phyloP scores from a whole-genome alignment of 2,329 filamentous ascomycete species.

The Graphilbum sp. region DNA sequence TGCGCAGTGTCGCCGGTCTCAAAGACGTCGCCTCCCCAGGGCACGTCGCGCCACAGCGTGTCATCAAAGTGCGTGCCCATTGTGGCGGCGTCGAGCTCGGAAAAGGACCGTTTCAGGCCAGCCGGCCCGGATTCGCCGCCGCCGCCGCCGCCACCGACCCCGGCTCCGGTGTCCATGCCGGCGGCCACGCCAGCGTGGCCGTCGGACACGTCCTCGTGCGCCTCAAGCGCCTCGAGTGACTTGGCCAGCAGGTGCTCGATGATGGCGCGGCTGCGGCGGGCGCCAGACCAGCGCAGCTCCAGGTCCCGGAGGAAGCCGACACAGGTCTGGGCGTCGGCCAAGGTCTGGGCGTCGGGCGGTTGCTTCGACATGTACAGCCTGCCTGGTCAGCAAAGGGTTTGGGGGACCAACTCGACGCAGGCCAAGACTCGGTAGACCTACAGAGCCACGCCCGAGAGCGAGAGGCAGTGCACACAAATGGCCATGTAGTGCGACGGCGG shows the following conservation, averaged over 20 bases:
- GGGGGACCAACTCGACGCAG: no score
- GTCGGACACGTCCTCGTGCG: background rate
- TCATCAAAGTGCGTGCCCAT: background rate
- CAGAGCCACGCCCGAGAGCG: slow-evolving; percentile 13
- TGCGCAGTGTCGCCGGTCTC: background rate
- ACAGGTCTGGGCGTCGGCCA: slow-evolving; percentile 10
- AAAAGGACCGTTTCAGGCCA: slow-evolving; percentile 1
- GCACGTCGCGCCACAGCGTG: slow-evolving; percentile 2
- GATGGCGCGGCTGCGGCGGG: slow-evolving; percentile 11
- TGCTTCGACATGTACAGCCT: slow-evolving; percentile 10
- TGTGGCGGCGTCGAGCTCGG: background rate
- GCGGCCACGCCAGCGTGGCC: background rate
- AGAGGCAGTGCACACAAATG: slow-evolving; percentile 14
- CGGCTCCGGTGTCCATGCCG: background rate
- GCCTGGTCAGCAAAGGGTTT: no score
- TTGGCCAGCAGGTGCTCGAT: slow-evolving; percentile 11
- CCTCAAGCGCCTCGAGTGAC: background rate
- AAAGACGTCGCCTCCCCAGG: slow-evolving; percentile 1
- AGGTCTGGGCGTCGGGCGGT: background rate
- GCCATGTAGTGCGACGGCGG: slow-evolving; percentile 14
- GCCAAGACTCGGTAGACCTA: slow-evolving; percentile 6
- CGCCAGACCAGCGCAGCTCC: slow-evolving; percentile 13
- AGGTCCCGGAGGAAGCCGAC: slow-evolving; percentile 11
- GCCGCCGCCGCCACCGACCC: background rate
- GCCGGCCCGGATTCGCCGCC: background rate